A percentile compares a stretch with the other conserved stretches of the same genome.
These are phyloP conservation scores for Silene coronaria DNA, from an alignment of 179 eudicot species.

Conservation along the genomic window DNA sequence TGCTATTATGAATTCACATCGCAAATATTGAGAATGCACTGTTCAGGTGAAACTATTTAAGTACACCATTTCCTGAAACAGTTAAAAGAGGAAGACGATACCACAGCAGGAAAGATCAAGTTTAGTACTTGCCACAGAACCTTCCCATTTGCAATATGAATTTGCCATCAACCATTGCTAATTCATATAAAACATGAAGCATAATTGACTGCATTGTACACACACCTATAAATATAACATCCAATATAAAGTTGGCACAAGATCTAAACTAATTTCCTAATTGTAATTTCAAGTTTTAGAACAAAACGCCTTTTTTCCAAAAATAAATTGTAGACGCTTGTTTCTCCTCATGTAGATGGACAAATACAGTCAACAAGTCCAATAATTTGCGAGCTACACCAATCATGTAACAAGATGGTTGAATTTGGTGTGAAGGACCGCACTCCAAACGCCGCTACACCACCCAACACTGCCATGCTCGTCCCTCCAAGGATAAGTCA, in stretches of 20 bases:
- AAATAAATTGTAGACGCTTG: background rate
- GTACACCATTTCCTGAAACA: background rate
- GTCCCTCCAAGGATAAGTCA: background rate
- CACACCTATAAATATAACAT: background rate
- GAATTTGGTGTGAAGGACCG: background rate
- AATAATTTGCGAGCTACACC: background rate
- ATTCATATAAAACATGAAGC: background rate
- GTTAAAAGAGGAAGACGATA: background rate
- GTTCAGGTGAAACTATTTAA: background rate
- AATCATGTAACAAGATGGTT: background rate
- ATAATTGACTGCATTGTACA: background rate
- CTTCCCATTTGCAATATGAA: background rate
- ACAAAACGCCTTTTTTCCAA: background rate
- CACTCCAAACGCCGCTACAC: background rate
- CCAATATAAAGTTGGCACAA: background rate
- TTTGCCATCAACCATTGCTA: background rate
- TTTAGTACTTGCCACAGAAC: background rate
- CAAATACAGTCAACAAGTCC: background rate
- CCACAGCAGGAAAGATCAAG: background rate
- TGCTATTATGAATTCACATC: background rate
- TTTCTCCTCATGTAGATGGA: background rate
- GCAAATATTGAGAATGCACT: background rate
- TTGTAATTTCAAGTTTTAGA: background rate
- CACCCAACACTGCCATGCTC: background rate
- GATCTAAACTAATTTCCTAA: background rate